Evolutionary conservation across 2,329 filamentous ascomycete species (phyloP).

Genomic region (Nothophoma quercina): DNA sequence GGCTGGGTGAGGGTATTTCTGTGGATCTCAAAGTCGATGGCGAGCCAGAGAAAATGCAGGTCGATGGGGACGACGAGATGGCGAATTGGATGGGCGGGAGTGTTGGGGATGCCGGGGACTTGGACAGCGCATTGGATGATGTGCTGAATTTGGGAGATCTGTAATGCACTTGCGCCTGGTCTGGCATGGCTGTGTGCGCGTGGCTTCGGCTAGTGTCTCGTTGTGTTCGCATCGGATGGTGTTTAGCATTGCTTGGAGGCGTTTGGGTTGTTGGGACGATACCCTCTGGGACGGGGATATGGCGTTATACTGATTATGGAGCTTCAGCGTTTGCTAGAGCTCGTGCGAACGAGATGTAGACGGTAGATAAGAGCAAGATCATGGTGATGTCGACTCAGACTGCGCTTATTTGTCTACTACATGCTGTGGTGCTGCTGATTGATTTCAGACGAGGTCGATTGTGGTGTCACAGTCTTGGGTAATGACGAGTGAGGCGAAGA

Average conservation of each 20-base stretch:
- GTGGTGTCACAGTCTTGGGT: too few species aligned
- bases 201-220: background rate
- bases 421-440: too few species aligned
- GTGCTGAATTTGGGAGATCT: slow-evolving; percentile 41
- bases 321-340: too few species aligned
- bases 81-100: slow-evolving; percentile 50
- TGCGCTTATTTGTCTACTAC: too few species aligned
- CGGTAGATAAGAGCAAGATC: too few species aligned
- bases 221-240: background rate
- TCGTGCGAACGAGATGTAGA: too few species aligned
- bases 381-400: too few species aligned
- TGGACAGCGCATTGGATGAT: slow-evolving; percentile 51
- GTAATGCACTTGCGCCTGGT: too few species aligned
- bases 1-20: slow-evolving; percentile 11
- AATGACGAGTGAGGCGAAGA: too few species aligned
- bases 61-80: slow-evolving; percentile 48
- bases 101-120: slow-evolving; percentile 35
- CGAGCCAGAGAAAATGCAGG: slow-evolving; percentile 40
- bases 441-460: too few species aligned
- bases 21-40: slow-evolving; percentile 5
- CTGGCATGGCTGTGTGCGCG: background rate
- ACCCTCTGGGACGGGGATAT: slow-evolving; percentile 1
- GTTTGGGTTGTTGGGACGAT: slow-evolving; percentile 6
- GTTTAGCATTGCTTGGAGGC: slow-evolving; percentile 4
- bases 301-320: background rate